phyloP scores from a whole-genome alignment of 2,329 filamentous ascomycete genomes.

The Stemphylium beticola region DNA sequence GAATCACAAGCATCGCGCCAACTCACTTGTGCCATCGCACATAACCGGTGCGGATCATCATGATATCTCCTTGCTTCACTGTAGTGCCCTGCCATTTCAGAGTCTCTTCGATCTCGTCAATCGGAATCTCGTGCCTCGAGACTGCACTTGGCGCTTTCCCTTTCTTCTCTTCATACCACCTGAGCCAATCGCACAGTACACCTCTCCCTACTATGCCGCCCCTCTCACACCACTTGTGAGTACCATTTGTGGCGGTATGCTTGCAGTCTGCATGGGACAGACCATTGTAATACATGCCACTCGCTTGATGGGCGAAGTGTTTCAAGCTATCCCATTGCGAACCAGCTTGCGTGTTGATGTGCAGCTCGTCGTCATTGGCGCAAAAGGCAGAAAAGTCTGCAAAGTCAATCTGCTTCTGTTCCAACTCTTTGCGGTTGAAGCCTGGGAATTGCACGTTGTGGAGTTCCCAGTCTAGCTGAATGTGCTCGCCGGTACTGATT shows the following conservation, averaged over 20 bases:
- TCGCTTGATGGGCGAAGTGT: slow-evolving; percentile 44
- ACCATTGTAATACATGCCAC: slow-evolving; percentile 39
- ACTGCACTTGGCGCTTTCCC: slow-evolving; percentile 36
- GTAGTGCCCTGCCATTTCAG: slow-evolving; percentile 41
- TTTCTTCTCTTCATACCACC: slow-evolving; percentile 40
- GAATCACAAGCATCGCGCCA: no score
- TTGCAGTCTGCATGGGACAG: slow-evolving; percentile 37
- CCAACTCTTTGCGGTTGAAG: slow-evolving; percentile 58
- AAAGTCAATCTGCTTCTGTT: slow-evolving; percentile 59
- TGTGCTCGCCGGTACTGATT: slow-evolving; percentile 59
- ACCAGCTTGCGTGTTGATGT: slow-evolving; percentile 43
- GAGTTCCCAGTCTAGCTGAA: slow-evolving; percentile 63
- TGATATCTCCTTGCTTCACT: slow-evolving; percentile 41
- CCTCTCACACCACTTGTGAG: slow-evolving; percentile 46
- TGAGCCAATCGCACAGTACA: slow-evolving; percentile 43
- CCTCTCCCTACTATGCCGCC: slow-evolving; percentile 46
- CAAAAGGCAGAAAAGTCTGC: slow-evolving; percentile 36
- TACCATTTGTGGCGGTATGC: slow-evolving; percentile 36
- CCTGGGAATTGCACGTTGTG: slow-evolving; percentile 63
- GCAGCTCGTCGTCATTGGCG: slow-evolving; percentile 41
- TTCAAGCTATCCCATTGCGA: slow-evolving; percentile 47
- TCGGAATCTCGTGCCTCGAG: slow-evolving; percentile 37
- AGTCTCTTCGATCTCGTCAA: slow-evolving; percentile 38
- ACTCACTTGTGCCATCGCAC: slow-evolving; percentile 48
- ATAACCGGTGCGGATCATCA: slow-evolving; percentile 54